Base-by-base conservation (phyloP, 306 rosid species). In the Trifolium subterraneum region DNA sequence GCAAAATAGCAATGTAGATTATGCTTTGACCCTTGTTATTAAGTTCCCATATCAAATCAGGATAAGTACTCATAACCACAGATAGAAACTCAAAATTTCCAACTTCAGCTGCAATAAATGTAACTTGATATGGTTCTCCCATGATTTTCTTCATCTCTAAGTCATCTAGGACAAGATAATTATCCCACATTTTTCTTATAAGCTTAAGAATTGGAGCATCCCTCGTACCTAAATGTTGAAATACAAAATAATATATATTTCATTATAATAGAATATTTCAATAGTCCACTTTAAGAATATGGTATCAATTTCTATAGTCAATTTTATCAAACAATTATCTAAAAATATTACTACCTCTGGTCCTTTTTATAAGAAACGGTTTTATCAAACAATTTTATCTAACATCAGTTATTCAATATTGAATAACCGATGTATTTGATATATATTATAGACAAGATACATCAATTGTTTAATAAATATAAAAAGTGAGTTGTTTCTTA, bases 71-170 rank as follows among this genome's bases (percentile, higher is more conserved):
- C 42, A 78, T 4, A 65, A 84, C 35, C 47, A 78, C 78, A 1
- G 83, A 74, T 16, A 84, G 27, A 68, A 84, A 81, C 74, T 84
- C 83, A 39, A 84, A 78, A 66, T 81, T 84, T n/a, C 88, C 88
- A 27, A 70, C 78, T 52, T 74, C 64, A 7, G 75, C 83, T 3
- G 85, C 88, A 74, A 64, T 18, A 59, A 51, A 74, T 70, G 47
- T 41, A 47, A 74, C 68, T 41, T 64, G 83, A 1, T 78, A 47
- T 29, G 85, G 88, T 10, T 23, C 18, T 14, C 70, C 65, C 44
- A 78, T 74, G 7, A 9, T 13, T 0, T 58, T 4, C 71, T 20
- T 64, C 38, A 81, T 22, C 10, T 10, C 13, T 3, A 3, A 0
- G 31, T 78, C 79, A 2, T 51, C 78, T 2, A 20, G 7, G 9